phyloP scores from a whole-genome alignment of 805 yeast genomes.

The Debaryomyces tyrocola region DNA sequence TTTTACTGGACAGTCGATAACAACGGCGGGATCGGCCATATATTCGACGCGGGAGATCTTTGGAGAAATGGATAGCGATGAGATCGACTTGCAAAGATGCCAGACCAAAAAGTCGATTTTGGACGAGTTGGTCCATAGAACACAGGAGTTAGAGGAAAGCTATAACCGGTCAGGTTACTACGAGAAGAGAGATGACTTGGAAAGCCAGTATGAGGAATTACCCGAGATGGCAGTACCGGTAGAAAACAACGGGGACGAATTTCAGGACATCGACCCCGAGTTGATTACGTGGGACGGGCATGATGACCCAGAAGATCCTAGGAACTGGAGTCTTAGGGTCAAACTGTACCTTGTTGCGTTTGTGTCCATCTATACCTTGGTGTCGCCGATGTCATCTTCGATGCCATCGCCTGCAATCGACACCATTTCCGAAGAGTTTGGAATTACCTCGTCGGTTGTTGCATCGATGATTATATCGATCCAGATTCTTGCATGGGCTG shows the following conservation, averaged over 20 bases:
- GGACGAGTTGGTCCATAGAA: slow-evolving; percentile 19
- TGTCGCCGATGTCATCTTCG: slow-evolving; percentile 43
- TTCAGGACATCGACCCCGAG: slow-evolving; percentile 35
- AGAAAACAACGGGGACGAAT: slow-evolving; percentile 31
- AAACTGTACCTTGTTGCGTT: slow-evolving; percentile 23
- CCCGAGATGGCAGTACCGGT: slow-evolving; percentile 19
- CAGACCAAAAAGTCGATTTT: slow-evolving; percentile 32
- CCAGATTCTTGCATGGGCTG: slow-evolving; percentile 39
- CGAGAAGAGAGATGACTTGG: slow-evolving; percentile 4
- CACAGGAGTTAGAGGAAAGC: slow-evolving; percentile 13
- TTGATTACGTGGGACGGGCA: slow-evolving; percentile 34
- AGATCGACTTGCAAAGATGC: slow-evolving; percentile 30
- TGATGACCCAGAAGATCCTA: slow-evolving; percentile 33
- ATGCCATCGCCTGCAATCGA: slow-evolving; percentile 38
- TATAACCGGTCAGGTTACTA: background rate
- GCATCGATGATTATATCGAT: slow-evolving; percentile 35
- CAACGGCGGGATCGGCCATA: slow-evolving; percentile 3
- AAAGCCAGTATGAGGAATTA: slow-evolving; percentile 4
- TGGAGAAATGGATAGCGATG: slow-evolving; percentile 29
- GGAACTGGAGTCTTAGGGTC: slow-evolving; percentile 28
- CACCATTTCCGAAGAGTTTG: slow-evolving; percentile 27
- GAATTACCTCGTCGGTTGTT: slow-evolving; percentile 23
- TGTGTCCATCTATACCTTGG: slow-evolving; percentile 36
- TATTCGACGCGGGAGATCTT: slow-evolving; percentile 30
- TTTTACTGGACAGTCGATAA: slow-evolving; percentile 8